phyloP scores from a whole-genome alignment of 2,329 filamentous ascomycete species.

The Cytospora mali region DNA sequence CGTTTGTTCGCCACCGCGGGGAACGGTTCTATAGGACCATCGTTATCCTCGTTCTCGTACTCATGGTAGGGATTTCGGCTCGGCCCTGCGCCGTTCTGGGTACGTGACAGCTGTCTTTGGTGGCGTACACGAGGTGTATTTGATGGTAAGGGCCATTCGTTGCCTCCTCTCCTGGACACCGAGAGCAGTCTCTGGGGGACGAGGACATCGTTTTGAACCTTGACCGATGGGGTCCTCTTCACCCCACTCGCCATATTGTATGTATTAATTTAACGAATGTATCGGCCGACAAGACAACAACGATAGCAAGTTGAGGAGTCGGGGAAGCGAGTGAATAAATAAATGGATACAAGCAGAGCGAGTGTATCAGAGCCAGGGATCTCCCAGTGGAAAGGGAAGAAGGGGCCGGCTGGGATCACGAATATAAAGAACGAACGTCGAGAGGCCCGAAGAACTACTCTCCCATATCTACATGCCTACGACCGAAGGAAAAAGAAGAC shows the following conservation, averaged over 20 bases:
- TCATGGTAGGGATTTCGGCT: background rate
- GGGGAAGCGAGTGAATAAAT: background rate
- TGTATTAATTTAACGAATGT: background rate
- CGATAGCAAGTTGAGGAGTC: background rate
- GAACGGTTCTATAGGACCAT: slow-evolving; percentile 7
- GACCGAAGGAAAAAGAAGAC: slow-evolving; percentile 4
- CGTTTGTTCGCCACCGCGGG: slow-evolving; percentile 14
- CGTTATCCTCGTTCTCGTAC: background rate
- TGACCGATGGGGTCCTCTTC: slow-evolving; percentile 19
- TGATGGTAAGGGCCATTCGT: background rate
- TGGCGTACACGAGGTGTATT: slow-evolving; percentile 9
- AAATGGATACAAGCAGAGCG: background rate
- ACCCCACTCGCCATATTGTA: slow-evolving; percentile 12
- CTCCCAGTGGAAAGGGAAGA: background rate
- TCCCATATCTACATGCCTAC: slow-evolving; percentile 1
- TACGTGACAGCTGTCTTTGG: slow-evolving; percentile 10
- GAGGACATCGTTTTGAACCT: slow-evolving; percentile 17
- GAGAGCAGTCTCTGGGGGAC: slow-evolving; percentile 15
- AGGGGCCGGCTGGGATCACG: slow-evolving; percentile 13
- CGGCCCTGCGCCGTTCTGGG: slow-evolving; percentile 7
- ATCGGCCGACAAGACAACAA: background rate
- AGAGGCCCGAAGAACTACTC: slow-evolving; percentile 2
- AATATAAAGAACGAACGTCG: slow-evolving; percentile 7
- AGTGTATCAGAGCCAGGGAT: background rate
- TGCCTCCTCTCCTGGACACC: slow-evolving; percentile 13